Percentiles rank a stretch among this genome's conserved stretches.
phyloP scores from a whole-genome alignment of 805 yeast species.

The Kuraishia molischiana region DNA sequence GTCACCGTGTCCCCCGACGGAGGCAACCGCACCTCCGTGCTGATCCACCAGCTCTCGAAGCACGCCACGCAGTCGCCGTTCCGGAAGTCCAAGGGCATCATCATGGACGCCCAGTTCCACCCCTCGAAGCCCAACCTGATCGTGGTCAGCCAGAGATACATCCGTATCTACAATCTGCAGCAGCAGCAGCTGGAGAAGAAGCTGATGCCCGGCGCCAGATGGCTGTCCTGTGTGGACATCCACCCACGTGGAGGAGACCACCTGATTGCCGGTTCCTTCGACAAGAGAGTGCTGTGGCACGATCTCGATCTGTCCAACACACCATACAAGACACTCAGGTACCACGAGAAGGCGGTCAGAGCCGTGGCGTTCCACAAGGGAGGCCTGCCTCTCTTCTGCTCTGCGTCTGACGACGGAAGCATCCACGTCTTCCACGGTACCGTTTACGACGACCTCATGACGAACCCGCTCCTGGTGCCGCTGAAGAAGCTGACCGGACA shows the following conservation, averaged over 20 bases:
- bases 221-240: conserved; percentile 85
- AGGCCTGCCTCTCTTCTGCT: conserved; percentile 80
- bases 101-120: conserved; percentile 95
- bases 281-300: conserved; percentile 95
- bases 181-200: conserved; percentile 79
- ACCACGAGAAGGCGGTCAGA: conserved; percentile 92
- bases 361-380: conserved; percentile 79
- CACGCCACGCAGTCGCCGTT: conserved; percentile 95
- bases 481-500: conserved; percentile 91
- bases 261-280: conserved; percentile 84
- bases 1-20: conserved; percentile 95
- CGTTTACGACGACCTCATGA: conserved; percentile 90
- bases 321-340: conserved; percentile 92
- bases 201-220: conserved; percentile 89
- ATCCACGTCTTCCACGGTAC: conserved; percentile 95
- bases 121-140: conserved; percentile 91
- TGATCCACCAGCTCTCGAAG: conserved; percentile 90
- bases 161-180: conserved; percentile 83
- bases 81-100: conserved; percentile 83
- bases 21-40: conserved; percentile 68
- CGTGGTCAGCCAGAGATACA: conserved; percentile 89
- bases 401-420: conserved; percentile 90
- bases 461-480: conserved; percentile 93
- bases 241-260: conserved; percentile 92
- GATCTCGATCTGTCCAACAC: conserved; percentile 83